Conservation (phyloP, 805 yeast species). For the Pichia cabralensis region DNA sequence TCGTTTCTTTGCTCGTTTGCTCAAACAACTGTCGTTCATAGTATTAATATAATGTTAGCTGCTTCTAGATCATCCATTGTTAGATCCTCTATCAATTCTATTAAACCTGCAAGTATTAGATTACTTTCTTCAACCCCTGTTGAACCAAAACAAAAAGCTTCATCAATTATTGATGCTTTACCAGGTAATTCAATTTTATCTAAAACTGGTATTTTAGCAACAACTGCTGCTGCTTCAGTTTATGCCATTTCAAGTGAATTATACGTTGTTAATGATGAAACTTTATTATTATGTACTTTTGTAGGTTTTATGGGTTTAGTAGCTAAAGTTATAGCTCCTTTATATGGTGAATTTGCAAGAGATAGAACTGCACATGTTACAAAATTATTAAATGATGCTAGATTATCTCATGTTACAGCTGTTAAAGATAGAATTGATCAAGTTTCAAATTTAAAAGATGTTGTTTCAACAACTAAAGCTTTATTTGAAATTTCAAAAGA, state of each 20-base stretch:
- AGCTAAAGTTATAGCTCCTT: conserved; percentile 87
- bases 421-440: conserved; percentile 86
- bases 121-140: conserved; percentile 53
- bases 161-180: conserved; percentile 78
- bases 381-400: conserved; percentile 71
- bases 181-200: conserved; percentile 86
- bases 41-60: conserved; percentile 11
- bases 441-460: conserved; percentile 84
- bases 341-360: conserved; percentile 89
- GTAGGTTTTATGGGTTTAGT: conserved; percentile 62
- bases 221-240: conserved; percentile 87
- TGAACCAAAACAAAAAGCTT: conserved; percentile 89
- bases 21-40: too few relatives aligned
- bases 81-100: too few relatives aligned
- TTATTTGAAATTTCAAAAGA: conserved; percentile 92
- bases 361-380: conserved; percentile 51
- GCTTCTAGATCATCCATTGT: too few relatives aligned
- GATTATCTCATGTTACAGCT: conserved; percentile 83
- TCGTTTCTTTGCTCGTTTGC: too few relatives aligned
- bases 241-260: conserved; percentile 92
- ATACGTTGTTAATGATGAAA: conserved; percentile 89
- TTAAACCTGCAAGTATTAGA: too few relatives aligned
- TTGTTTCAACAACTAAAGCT: conserved; percentile 82
- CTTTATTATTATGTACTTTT: conserved; percentile 75
- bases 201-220: conserved; percentile 92